Percentiles rank a stretch among this genome's conserved stretches.
These are phyloP conservation scores for Tilletiaria anomala DNA, from an alignment of 1,284 basidiomycete genomes.

Conservation along the genomic window DNA sequence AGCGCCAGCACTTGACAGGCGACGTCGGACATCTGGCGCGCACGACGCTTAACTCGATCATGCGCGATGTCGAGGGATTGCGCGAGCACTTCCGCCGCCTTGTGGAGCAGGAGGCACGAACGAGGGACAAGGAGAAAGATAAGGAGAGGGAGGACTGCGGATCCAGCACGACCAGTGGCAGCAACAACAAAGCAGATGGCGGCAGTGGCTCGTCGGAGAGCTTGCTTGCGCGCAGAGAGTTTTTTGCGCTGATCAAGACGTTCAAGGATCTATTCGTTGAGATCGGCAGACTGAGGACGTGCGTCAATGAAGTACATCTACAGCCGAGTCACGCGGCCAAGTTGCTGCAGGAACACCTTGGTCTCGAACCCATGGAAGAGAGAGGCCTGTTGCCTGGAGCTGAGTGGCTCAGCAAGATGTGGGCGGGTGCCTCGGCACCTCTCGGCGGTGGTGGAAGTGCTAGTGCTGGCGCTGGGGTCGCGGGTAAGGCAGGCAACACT, in stretches of 20 bases:
- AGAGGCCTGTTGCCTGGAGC: slow-evolving; percentile 5
- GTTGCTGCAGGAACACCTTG: slow-evolving; percentile 32
- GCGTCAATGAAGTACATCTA: slow-evolving; percentile 77
- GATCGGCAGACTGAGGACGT: slow-evolving; percentile 63
- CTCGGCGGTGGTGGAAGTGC: slow-evolving; percentile 1
- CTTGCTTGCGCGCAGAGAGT: slow-evolving; percentile 62
- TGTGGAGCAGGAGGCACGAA: slow-evolving; percentile 44
- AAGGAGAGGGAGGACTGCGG: too few species aligned
- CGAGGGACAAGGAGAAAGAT: not conserved
- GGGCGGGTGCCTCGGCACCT: slow-evolving; percentile 9
- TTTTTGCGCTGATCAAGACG: slow-evolving; percentile 67
- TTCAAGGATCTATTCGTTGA: slow-evolving; percentile 73
- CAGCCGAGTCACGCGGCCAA: slow-evolving; percentile 55
- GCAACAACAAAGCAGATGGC: slow-evolving; percentile 45
- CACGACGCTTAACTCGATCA: slow-evolving; percentile 60
- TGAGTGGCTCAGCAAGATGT: slow-evolving; percentile 20
- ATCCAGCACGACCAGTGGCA: slow-evolving; percentile 3
- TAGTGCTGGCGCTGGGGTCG: slow-evolving; percentile 1
- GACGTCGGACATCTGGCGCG: slow-evolving; percentile 73
- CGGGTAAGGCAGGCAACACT: not conserved
- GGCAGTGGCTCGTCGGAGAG: slow-evolving; percentile 36
- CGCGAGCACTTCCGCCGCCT: slow-evolving; percentile 57
- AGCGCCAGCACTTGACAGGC: slow-evolving; percentile 71
- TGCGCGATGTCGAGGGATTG: slow-evolving; percentile 57
- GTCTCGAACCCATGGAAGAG: slow-evolving; percentile 10